phyloP scores from a whole-genome alignment of 2,329 filamentous ascomycete genomes.

The Fusarium scirpi region DNA sequence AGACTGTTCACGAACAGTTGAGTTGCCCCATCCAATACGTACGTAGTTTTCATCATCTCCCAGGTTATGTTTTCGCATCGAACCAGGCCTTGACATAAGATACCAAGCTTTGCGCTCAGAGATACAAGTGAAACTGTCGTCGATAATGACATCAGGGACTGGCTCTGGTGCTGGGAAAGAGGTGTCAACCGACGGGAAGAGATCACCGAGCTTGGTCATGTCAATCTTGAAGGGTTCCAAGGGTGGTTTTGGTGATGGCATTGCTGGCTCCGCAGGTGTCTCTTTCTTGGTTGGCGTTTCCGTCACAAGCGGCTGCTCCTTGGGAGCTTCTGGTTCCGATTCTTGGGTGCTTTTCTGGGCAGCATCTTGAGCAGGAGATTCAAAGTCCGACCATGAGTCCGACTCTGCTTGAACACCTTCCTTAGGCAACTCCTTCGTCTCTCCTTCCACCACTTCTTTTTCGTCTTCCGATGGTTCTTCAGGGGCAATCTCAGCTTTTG shows the following conservation, averaged over 20 bases:
- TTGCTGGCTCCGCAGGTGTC: background rate
- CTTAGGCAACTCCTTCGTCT: background rate
- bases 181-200: constrained; percentile 49
- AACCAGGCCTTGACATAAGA: constrained; percentile 70
- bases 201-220: constrained; percentile 49
- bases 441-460: background rate
- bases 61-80: constrained; percentile 66
- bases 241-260: constrained; percentile 15
- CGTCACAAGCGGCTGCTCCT: background rate
- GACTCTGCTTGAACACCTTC: constrained; percentile 11
- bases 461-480: constrained; percentile 9
- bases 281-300: constrained; percentile 1
- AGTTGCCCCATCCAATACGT: constrained; percentile 68
- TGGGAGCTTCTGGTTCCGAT: background rate
- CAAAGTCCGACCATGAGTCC: constrained; percentile 40
- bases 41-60: constrained; percentile 71
- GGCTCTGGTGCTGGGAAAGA: constrained; percentile 49
- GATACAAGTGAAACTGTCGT: constrained; percentile 65
- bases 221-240: constrained; percentile 49
- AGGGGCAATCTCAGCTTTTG: background rate
- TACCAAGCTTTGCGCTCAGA: constrained; percentile 75
- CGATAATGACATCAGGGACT: constrained; percentile 61
- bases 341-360: background rate
- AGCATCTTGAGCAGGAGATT: constrained; percentile 26
- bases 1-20: constrained; percentile 64